Conservation (phyloP, 2,329 filamentous ascomycete genomes). For the Alternaria angustiovoidea region DNA sequence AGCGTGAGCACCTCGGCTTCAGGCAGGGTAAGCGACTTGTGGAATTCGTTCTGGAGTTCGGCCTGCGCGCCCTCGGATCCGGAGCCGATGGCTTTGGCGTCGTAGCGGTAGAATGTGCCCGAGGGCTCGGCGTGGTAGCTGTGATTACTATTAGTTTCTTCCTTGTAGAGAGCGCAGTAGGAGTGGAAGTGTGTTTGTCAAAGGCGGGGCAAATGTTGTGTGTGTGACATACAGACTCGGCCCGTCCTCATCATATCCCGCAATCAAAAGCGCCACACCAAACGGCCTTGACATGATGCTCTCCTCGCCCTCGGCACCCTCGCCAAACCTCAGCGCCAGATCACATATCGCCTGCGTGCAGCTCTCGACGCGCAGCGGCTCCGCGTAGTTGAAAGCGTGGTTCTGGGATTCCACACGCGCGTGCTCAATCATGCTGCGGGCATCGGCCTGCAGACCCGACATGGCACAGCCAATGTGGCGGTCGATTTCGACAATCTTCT, state of each 20-base stretch:
- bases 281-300: slow-evolving; percentile 98
- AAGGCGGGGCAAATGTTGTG: no score
- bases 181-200: not conserved
- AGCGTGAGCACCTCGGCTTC: slow-evolving; percentile 95
- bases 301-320: slow-evolving; percentile 97
- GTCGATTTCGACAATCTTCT: slow-evolving; percentile 99
- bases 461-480: slow-evolving; percentile 99
- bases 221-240: slow-evolving; percentile 74
- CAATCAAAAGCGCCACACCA: slow-evolving; percentile 94
- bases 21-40: slow-evolving; percentile 91
- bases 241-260: slow-evolving; percentile 95
- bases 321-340: slow-evolving; percentile 92
- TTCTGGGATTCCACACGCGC: slow-evolving; percentile 97
- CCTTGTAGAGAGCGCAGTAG: no score
- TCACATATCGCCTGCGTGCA: slow-evolving; percentile 99
- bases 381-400: slow-evolving; percentile 97
- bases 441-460: slow-evolving; percentile 96
- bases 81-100: slow-evolving; percentile 97
- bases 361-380: slow-evolving; percentile 93
- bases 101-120: slow-evolving; percentile 98
- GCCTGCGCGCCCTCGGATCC: slow-evolving; percentile 97
- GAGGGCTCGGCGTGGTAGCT: slow-evolving; percentile 97
- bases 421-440: slow-evolving; percentile 97
- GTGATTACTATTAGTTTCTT: not conserved
- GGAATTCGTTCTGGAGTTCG: slow-evolving; percentile 97